These are phyloP conservation scores for Forsythia suspensa DNA, from an alignment of 257 asterid genomes.

Conservation along the genomic window DNA sequence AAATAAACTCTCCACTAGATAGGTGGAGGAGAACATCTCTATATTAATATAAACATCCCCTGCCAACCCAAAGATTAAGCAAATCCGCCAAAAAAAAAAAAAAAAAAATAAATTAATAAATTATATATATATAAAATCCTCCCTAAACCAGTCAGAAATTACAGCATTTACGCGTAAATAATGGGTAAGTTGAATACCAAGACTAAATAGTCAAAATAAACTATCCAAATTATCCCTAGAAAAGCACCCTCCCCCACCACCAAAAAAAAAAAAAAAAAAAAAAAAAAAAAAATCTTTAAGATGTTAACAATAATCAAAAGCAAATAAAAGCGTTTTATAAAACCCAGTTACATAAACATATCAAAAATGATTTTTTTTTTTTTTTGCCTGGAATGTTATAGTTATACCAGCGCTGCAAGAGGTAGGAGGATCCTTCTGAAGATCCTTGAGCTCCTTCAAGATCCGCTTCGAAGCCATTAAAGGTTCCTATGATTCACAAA, in stretches of 20 bases:
- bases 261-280: too few relatives aligned
- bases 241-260: background rate
- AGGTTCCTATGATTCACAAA: background rate
- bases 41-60: background rate
- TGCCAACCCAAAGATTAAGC: background rate
- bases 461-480: background rate
- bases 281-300: background rate
- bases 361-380: background rate
- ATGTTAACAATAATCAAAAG: background rate
- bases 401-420: slow-evolving; percentile 5
- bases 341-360: background rate
- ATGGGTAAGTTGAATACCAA: background rate
- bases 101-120: background rate
- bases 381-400: background rate
- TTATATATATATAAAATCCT: too few relatives aligned
- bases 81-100: background rate
- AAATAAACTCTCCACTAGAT: too few relatives aligned
- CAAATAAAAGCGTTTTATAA: background rate
- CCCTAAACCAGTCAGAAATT: too few relatives aligned
- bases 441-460: slow-evolving; percentile 5
- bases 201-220: background rate
- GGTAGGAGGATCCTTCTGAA: slow-evolving; percentile 3
- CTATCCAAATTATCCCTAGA: background rate
- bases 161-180: background rate
- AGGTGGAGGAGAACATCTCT: too few relatives aligned